These are phyloP conservation scores for Arthroderma uncinatum DNA, from an alignment of 2,329 filamentous ascomycete species.

Conservation along the genomic window DNA sequence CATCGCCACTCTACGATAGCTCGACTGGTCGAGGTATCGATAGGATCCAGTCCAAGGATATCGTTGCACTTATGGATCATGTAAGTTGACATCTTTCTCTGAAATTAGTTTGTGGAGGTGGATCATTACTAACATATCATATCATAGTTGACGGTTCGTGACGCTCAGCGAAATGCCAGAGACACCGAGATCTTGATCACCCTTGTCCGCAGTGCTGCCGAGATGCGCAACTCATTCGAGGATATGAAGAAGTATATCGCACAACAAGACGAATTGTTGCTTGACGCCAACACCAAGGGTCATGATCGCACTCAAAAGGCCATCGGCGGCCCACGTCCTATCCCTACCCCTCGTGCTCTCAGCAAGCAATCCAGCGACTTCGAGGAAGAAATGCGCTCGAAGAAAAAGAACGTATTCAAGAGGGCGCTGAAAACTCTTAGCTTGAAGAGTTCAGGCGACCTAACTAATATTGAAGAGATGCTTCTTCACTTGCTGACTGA, in stretches of 20 bases:
- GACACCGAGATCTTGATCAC: conserved; percentile 95
- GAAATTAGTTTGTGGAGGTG: conserved; percentile 13
- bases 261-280: conserved; percentile 79
- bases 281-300: conserved; percentile 75
- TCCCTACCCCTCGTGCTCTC: conserved; percentile 54
- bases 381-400: conserved; percentile 52
- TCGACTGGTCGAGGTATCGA: conserved; percentile 80
- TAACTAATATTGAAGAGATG: conserved; percentile 82
- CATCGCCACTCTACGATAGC: conserved; percentile 79
- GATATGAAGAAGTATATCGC: conserved; percentile 88
- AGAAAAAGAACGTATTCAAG: conserved; percentile 89
- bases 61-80: conserved; percentile 96
- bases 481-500: conserved; percentile 84
- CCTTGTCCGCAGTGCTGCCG: conserved; percentile 81
- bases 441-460: conserved; percentile 75
- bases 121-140: conserved; percentile 20
- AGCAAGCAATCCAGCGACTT: conserved; percentile 39
- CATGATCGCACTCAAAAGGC: conserved; percentile 77
- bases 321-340: conserved; percentile 75
- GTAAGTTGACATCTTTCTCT: conserved; percentile 38
- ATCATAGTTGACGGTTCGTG: conserved; percentile 85
- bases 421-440: conserved; percentile 86
- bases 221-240: conserved; percentile 94
- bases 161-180: conserved; percentile 88
- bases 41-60: conserved; percentile 88